These are phyloP conservation scores for Laetiporus sulphureus DNA, from an alignment of 1,284 basidiomycete genomes.

Conservation along the genomic window DNA sequence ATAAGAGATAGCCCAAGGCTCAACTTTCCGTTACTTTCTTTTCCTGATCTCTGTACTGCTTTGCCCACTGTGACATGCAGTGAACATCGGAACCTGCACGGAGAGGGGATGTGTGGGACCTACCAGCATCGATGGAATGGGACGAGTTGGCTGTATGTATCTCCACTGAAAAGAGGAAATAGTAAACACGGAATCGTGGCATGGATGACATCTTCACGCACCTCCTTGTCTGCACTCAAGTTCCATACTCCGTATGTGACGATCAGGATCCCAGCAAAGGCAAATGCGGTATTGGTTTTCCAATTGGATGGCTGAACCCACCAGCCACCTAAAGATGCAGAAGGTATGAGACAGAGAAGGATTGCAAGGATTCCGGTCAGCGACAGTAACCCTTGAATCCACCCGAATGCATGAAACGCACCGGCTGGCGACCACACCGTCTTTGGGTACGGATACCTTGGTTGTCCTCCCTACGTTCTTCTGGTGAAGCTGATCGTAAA, in stretches of 20 bases:
- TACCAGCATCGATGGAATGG: constrained; percentile 63
- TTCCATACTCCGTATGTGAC: constrained; percentile 54
- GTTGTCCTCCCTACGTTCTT: constrained; percentile 53
- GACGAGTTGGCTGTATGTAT: constrained; percentile 38
- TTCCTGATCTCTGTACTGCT: constrained; percentile 22
- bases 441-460: constrained; percentile 64
- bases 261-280: constrained; percentile 49
- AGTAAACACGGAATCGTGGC: not conserved
- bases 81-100: not conserved
- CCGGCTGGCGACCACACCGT: constrained; percentile 67
- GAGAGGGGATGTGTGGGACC: constrained; percentile 18
- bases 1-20: not conserved
- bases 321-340: constrained; percentile 53
- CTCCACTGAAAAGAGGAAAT: constrained; percentile 14
- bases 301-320: constrained; percentile 69
- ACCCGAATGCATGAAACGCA: constrained; percentile 22
- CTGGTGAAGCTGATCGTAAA: not conserved
- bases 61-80: constrained; percentile 27
- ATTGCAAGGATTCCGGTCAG: not conserved
- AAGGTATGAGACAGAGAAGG: not conserved
- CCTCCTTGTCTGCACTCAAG: constrained; percentile 60
- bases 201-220: constrained; percentile 21
- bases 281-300: constrained; percentile 60
- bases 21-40: not conserved
- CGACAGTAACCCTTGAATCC: not conserved